Evolutionary conservation across 345 rosid species (phyloP).

Genomic region (Nasturtium officinale): DNA sequence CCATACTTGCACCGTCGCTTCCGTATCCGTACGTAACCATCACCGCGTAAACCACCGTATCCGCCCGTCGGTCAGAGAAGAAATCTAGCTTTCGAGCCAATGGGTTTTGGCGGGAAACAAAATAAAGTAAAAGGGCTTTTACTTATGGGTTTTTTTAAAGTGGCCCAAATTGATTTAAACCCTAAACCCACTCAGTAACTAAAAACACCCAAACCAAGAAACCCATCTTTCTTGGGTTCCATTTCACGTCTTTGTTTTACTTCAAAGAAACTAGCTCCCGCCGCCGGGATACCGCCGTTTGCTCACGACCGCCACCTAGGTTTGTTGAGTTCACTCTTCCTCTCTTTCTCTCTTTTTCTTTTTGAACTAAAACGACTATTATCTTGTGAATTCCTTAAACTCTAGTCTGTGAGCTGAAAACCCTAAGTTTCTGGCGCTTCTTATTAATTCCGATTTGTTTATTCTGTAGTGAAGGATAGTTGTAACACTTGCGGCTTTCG

Average conservation of each 20-base stretch:
- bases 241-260: neutral
- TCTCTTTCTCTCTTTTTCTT: neutral
- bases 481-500: constrained; percentile 4
- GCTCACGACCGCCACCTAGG: constrained; percentile 5
- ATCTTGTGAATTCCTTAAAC: neutral
- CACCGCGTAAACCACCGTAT: constrained; percentile 19
- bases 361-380: neutral
- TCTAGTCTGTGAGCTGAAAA: constrained; percentile 2
- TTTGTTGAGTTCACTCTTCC: neutral
- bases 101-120: constrained; percentile 37
- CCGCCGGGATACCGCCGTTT: constrained; percentile 10
- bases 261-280: constrained; percentile 6
- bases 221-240: neutral
- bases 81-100: constrained; percentile 2
- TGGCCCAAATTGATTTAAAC: neutral
- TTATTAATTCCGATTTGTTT: neutral
- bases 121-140: neutral
- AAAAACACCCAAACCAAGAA: neutral
- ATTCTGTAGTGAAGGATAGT: constrained; percentile 1
- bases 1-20: constrained; percentile 32
- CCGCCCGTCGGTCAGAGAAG: neutral
- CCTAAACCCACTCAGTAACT: neutral
- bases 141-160: neutral
- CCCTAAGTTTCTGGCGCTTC: neutral
- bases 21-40: constrained; percentile 47